A percentile compares a stretch with the other conserved stretches of the same genome.
These are phyloP conservation scores for Limonium bicolor DNA, from an alignment of 148 eudicot species.

Conservation along the genomic window DNA sequence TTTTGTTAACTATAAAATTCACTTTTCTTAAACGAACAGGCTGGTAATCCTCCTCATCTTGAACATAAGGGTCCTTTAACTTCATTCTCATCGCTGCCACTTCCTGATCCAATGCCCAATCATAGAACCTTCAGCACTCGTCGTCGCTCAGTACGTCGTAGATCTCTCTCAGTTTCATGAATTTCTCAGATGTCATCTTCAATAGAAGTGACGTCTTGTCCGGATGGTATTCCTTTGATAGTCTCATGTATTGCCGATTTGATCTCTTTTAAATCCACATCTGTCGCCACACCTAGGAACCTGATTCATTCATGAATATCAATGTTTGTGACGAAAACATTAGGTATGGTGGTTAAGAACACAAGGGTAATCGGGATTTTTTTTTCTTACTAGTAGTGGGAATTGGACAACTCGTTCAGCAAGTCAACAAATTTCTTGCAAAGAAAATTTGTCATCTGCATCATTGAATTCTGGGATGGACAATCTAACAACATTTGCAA, in stretches of 20 bases:
- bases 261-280: slow-evolving; percentile 73
- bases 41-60: slow-evolving; percentile 28
- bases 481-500: no score
- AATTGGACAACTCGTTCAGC: slow-evolving; percentile 54
- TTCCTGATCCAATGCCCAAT: slow-evolving; percentile 82
- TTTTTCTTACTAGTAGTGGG: slow-evolving; percentile 53
- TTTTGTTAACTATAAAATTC: no score
- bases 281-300: slow-evolving; percentile 58
- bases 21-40: no score
- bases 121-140: slow-evolving; percentile 57
- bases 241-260: slow-evolving; percentile 57
- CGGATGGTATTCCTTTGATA: slow-evolving; percentile 81
- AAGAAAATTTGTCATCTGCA: no score
- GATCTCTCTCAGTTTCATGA: slow-evolving; percentile 67
- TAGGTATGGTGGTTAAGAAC: not conserved
- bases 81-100: slow-evolving; percentile 62
- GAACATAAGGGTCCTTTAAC: slow-evolving; percentile 54
- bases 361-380: not conserved
- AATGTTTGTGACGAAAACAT: not conserved
- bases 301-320: slow-evolving; percentile 15
- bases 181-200: slow-evolving; percentile 65
- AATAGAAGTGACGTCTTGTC: slow-evolving; percentile 77
- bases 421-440: slow-evolving; percentile 55
- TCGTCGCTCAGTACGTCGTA: slow-evolving; percentile 46
- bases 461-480: no score